Evolutionary conservation across 1,139 yeast species (phyloP), one percentile per base, ranked within the genome.

Genomic region (Hemisphaericaspora subhashii): DNA sequence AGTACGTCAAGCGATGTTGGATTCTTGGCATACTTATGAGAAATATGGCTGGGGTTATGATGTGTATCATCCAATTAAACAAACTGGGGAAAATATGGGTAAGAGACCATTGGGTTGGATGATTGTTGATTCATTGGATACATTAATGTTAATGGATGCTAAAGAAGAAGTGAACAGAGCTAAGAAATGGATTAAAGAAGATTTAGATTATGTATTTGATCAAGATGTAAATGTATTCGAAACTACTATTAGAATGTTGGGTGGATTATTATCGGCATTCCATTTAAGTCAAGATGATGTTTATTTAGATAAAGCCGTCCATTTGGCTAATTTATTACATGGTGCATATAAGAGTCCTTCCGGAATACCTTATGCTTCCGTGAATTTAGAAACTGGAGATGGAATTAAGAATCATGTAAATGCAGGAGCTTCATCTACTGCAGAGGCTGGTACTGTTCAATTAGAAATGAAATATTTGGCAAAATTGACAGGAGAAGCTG

Each of bases 31-130:
- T 27, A 86, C 86, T 37, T 90, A 90, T 54, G 81, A 78, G 38
- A 64, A 72, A 36, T 72, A 85, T 52, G 98, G 87, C 0, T 89
- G 95, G 94, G 97, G 97, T 3, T 54, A 51, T 38, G 69, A 64
- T 46, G 61, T 53, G 1, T 64, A 53, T 38, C 65, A 62, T 45
- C 77, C 97, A 0, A 57, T 85, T 14, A 58, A 74, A 11, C 76
- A 80, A 39, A 58, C 53, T 1, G 89, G 88, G n/a, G 68, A 74
- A 43, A 86, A 88, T 54, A 85, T 88, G 89, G 90, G 88, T 1
- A 82, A 82, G 6, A 62, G 73, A 42, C 97, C 98, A 1, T 64
- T 90, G 50, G 98, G 98, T 2, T 90, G 97, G 97, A 86, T 90
- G 60, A 83, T 90, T 52, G 95, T 90, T 6, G 98, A 90, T 59